A percentile compares a stretch with the other conserved stretches of the same genome.
These are phyloP conservation scores for Apiospora sp. DNA, from an alignment of 2,329 filamentous ascomycete genomes.

Conservation along the genomic window DNA sequence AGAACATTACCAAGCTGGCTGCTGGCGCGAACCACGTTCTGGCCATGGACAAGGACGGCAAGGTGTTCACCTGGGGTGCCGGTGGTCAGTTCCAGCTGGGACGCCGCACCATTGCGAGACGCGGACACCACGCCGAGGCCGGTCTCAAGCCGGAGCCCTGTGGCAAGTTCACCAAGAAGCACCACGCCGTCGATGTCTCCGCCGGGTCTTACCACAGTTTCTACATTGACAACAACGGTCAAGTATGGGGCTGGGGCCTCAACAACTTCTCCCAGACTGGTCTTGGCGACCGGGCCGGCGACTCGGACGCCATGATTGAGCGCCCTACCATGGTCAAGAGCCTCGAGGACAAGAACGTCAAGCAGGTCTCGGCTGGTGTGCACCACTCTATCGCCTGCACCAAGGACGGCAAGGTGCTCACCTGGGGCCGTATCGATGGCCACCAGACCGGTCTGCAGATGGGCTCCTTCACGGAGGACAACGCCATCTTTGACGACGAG, in stretches of 20 bases:
- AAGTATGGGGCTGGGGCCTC: slow-evolving; percentile 74
- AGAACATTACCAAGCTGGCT: slow-evolving; percentile 68
- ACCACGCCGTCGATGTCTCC: slow-evolving; percentile 60
- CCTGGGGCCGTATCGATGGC: slow-evolving; percentile 56
- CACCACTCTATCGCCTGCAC: slow-evolving; percentile 68
- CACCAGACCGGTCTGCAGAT: slow-evolving; percentile 65
- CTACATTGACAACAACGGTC: slow-evolving; percentile 71
- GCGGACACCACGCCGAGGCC: slow-evolving; percentile 31
- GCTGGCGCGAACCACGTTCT: slow-evolving; percentile 74
- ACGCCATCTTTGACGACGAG: slow-evolving; percentile 69
- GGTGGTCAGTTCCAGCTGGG: slow-evolving; percentile 80
- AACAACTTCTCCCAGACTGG: slow-evolving; percentile 78
- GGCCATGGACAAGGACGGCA: slow-evolving; percentile 74
- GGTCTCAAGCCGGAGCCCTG: slow-evolving; percentile 51
- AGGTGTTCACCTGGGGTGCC: slow-evolving; percentile 78
- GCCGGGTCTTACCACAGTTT: slow-evolving; percentile 78
- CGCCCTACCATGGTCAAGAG: slow-evolving; percentile 72
- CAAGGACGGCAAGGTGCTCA: slow-evolving; percentile 50
- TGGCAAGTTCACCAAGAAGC: slow-evolving; percentile 53
- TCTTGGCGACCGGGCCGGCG: slow-evolving; percentile 67
- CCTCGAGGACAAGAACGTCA: slow-evolving; percentile 70
- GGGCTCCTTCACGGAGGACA: slow-evolving; percentile 61
- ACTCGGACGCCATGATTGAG: slow-evolving; percentile 76
- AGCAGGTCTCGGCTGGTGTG: slow-evolving; percentile 72
- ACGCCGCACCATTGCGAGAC: slow-evolving; percentile 59